Base-by-base conservation (phyloP, 176 grass and related monocot species). In the Lolium perenne region DNA sequence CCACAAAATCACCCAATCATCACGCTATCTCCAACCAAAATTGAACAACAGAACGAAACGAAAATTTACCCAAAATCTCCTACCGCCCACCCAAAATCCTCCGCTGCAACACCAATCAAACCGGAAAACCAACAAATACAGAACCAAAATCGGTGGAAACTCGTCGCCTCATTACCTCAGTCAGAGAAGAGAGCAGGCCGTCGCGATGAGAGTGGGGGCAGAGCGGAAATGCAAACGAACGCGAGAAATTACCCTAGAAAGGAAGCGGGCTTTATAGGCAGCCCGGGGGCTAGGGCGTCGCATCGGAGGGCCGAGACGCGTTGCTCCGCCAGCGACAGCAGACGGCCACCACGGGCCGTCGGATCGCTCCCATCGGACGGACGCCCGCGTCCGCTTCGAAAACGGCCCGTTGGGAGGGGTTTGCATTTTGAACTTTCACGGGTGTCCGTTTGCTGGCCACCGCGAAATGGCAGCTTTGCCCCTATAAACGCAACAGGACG, bases 251-350 rank as follows among this genome's bases (percentile, higher is more conserved):
- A 83, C 22, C 82, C 54, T 69, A 86, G 79, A 80, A 87, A 77
- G 67, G 64, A 75, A 40, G 69, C 53, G 35, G 10, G 0, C 79
- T 93, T 89, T 93, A 96, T 91, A 91, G 88, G 48, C 38, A 81
- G 29, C 50, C 18, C 38, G 65, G 81, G 82, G 82, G n/a, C 54
- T 81, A 87, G 78, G 72, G 46, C 80, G 63, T 58, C 62, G 38
- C 47, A 94, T 93, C 91, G 45, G 87, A 91, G 89, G 94, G 85
- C 91, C 68, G 35, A 82, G 50, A 1, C 72, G 71, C 47, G 84
- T 88, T 96, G 89, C n/a, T n/a, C 91, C 91, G 90, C 87, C 94
- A 50, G 64, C 77, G 88, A 84, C 77, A 64, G 51, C 50, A 3
- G 38, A 47, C 54, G 58, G 74, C 50, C 9, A 5, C 17, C 77